Evolutionary conservation across 2,329 filamentous ascomycete species (phyloP).

Genomic region (Amauroascus niger): DNA sequence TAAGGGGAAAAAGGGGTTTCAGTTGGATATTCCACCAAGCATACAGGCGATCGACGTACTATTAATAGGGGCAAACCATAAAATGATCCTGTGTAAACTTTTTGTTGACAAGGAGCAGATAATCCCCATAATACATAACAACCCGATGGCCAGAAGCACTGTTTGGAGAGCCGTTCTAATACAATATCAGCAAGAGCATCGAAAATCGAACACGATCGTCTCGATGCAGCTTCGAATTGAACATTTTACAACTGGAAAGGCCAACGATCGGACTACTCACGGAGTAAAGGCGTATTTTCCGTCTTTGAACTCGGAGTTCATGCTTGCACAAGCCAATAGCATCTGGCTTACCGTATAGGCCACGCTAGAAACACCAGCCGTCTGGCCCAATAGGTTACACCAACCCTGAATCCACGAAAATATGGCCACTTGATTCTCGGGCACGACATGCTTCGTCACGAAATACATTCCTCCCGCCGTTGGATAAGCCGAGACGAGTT

Average conservation of each 20-base stretch:
- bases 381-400: conserved; percentile 57
- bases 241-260: neutral
- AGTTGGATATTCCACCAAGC: neutral
- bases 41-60: conserved; percentile 31
- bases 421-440: conserved; percentile 50
- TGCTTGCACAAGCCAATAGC: conserved; percentile 51
- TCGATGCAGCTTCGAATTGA: neutral
- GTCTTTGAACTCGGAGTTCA: conserved; percentile 48
- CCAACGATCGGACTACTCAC: conserved; percentile 33
- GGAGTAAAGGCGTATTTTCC: conserved; percentile 47
- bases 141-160: conserved; percentile 47
- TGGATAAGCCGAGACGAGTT: conserved; percentile 57
- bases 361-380: conserved; percentile 52
- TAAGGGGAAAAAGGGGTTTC: conserved; percentile 17
- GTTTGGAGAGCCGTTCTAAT: conserved; percentile 49
- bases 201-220: neutral
- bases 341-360: conserved; percentile 56
- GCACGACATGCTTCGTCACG: conserved; percentile 56
- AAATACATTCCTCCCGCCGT: conserved; percentile 61
- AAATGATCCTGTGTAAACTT: conserved; percentile 49
- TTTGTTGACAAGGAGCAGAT: conserved; percentile 56
- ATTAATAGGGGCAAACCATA: conserved; percentile 59
- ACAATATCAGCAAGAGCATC: conserved; percentile 1
- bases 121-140: conserved; percentile 47
- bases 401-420: conserved; percentile 59